Percentiles rank a stretch among this genome's conserved stretches.
These are phyloP conservation scores for Trichoderma sp. DNA, from an alignment of 2,329 filamentous ascomycete species.

Conservation along the genomic window DNA sequence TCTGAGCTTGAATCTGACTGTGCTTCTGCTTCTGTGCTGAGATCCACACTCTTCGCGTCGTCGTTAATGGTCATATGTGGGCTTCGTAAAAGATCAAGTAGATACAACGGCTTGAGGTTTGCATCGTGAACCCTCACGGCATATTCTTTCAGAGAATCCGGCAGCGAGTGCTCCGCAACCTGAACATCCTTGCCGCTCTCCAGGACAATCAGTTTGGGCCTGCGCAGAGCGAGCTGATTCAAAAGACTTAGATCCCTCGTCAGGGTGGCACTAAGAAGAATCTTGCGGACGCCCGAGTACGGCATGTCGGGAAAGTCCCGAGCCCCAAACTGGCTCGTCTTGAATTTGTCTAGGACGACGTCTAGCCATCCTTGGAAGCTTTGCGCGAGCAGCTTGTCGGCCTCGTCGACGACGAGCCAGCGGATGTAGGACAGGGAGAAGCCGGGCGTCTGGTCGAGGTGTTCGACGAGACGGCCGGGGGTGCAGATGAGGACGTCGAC, in stretches of 20 bases:
- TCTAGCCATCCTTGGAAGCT: constrained; percentile 91
- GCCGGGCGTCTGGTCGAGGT: constrained; percentile 79
- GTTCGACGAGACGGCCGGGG: constrained; percentile 87
- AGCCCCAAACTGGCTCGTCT: constrained; percentile 49
- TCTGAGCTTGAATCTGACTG: constrained; percentile 35
- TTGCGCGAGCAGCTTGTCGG: constrained; percentile 86
- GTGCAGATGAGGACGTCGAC: constrained; percentile 91
- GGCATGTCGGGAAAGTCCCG: constrained; percentile 57
- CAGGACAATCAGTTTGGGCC: constrained; percentile 76
- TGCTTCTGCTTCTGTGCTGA: constrained; percentile 20
- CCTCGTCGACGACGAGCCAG: constrained; percentile 93
- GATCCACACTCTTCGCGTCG: constrained; percentile 5
- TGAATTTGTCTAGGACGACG: constrained; percentile 65
- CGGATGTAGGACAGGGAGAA: constrained; percentile 77
- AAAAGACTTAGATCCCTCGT: constrained; percentile 82
- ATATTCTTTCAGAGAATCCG: constrained; percentile 62
- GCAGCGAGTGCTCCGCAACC: constrained; percentile 57
- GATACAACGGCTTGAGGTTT: constrained; percentile 76
- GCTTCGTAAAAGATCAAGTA: constrained; percentile 73
- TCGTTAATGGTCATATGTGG: constrained; percentile 45
- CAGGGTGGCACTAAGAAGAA: constrained; percentile 90
- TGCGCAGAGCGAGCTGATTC: constrained; percentile 67
- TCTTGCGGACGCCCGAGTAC: constrained; percentile 66
- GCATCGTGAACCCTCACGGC: constrained; percentile 69
- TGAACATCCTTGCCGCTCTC: constrained; percentile 55